Evolutionary conservation across 163 green algal genomes (phyloP), one percentile per base, ranked within the genome.

Genomic region (Smithsoniella earleae): DNA sequence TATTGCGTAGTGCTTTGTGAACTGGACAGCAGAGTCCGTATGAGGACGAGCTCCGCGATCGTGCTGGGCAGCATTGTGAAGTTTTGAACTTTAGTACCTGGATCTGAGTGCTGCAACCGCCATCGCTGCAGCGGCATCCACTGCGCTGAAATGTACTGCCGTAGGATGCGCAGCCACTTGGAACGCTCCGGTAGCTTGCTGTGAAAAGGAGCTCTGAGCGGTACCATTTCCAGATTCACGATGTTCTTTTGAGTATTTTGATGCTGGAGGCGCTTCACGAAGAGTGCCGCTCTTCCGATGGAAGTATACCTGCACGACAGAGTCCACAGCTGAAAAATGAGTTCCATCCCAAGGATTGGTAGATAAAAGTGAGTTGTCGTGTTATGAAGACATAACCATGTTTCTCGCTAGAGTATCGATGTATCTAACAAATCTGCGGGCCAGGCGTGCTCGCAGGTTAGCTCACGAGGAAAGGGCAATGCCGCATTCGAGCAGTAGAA

Each of bases 241-340:
- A 10, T 49, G 40, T 10, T 49, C 40, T 13, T 49, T 49, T 10
- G 40, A 49, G 40, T 49, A 30, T 31, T 69, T 69, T 4, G 58
- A 43, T 5, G 58, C 58, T 5, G 58, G 58, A 30, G 58, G 58
- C 58, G 58, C 58, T 6, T 45, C 25, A 16, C 58, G 20, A 18
- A 25, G 27, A 4, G 40, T 30, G n/a, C n/a, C n/a, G 20, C 58
- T 69, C 58, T 38, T 69, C 27, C 58, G 20, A 0, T 69, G 58
- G 58, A 69, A 69, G 58, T 69, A 69, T 31, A 69, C 58, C 58
- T 69, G 58, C 58, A 69, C 16, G 16, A 37, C 16, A 36, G 6
- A 65, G 10, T 13, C 40, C 40, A 13, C 40, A 49, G 40, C 40
- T 22, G 40, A 10, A 49, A 10, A 10, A 49, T 13, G 10, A 49